Conservation (phyloP, 2,329 filamentous ascomycete genomes). For the Chaetomiaceae sp. region DNA sequence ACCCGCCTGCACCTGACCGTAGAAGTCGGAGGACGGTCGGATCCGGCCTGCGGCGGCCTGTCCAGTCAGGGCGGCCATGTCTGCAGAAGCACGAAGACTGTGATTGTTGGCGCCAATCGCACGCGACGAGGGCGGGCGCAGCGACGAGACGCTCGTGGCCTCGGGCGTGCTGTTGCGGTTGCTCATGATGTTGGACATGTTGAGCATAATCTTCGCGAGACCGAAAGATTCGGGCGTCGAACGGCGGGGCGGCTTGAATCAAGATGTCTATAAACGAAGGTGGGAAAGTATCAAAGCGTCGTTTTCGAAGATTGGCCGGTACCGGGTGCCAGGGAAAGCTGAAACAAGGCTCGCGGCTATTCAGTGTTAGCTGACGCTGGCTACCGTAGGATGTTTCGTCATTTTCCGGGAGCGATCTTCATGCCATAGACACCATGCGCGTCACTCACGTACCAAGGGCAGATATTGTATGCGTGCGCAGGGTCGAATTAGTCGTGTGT, state of each 20-base stretch:
- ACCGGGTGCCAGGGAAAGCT: constrained; percentile 31
- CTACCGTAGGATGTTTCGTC: constrained; percentile 37
- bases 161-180: constrained; percentile 98
- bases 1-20: constrained; percentile 68
- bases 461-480: constrained; percentile 15
- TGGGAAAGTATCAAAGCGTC: constrained; percentile 16
- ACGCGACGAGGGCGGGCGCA: constrained; percentile 77
- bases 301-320: constrained; percentile 22
- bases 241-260: background rate
- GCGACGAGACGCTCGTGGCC: constrained; percentile 72
- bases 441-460: constrained; percentile 18
- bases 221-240: constrained; percentile 12
- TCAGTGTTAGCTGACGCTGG: constrained; percentile 28
- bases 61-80: constrained; percentile 78
- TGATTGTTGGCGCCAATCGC: constrained; percentile 70
- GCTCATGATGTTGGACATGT: constrained; percentile 66
- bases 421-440: constrained; percentile 31
- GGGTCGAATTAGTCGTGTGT: constrained; percentile 5
- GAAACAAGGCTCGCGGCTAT: constrained; percentile 36
- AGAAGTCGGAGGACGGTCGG: constrained; percentile 92
- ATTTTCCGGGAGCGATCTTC: constrained; percentile 31
- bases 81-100: constrained; percentile 80
- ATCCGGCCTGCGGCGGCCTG: constrained; percentile 70
- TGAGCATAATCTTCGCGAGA: constrained; percentile 41
- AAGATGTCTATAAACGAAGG: constrained; percentile 11